phyloP scores from a whole-genome alignment of 352 stramenopile species.

The Saprolegnia parasitica region DNA sequence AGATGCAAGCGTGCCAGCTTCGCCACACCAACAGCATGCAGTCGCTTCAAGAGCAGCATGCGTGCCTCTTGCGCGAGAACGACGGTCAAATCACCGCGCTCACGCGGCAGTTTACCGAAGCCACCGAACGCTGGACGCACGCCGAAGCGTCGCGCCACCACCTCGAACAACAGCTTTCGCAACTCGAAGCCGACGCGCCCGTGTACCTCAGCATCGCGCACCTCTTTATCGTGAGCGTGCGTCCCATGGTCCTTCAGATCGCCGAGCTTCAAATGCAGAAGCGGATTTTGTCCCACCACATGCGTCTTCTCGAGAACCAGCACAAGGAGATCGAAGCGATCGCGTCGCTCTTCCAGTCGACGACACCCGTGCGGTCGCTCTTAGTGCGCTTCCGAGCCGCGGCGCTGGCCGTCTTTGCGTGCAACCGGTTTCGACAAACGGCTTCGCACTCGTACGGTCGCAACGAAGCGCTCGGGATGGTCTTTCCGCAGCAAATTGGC shows the following conservation, averaged over 20 bases:
- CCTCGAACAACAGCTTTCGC: slow-evolving; percentile 36
- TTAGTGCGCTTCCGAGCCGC: slow-evolving; percentile 41
- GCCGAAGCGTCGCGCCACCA: slow-evolving; percentile 29
- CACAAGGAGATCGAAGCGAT: slow-evolving; percentile 48
- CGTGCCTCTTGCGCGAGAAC: slow-evolving; percentile 33
- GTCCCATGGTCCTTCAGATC: slow-evolving; percentile 58
- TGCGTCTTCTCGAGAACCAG: slow-evolving; percentile 39
- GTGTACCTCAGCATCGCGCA: slow-evolving; percentile 45
- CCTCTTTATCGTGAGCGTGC: slow-evolving; percentile 56
- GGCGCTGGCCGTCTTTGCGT: slow-evolving; percentile 60
- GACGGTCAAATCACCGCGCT: slow-evolving; percentile 42
- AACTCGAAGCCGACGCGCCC: slow-evolving; percentile 43
- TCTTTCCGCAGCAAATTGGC: slow-evolving; percentile 28
- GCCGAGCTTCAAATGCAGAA: slow-evolving; percentile 60
- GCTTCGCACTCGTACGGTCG: slow-evolving; percentile 20
- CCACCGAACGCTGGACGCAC: slow-evolving; percentile 24
- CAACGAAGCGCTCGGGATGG: slow-evolving; percentile 26
- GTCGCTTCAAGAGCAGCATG: slow-evolving; percentile 43
- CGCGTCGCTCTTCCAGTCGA: slow-evolving; percentile 16
- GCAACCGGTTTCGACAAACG: slow-evolving; percentile 42
- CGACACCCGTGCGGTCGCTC: slow-evolving; percentile 21
- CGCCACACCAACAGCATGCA: slow-evolving; percentile 37
- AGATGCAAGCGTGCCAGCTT: slow-evolving; percentile 38
- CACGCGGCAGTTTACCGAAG: slow-evolving; percentile 34
- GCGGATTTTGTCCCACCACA: slow-evolving; percentile 46